phyloP scores from a whole-genome alignment of 1,284 basidiomycete genomes.

The Cryptococcus maquisensis region DNA sequence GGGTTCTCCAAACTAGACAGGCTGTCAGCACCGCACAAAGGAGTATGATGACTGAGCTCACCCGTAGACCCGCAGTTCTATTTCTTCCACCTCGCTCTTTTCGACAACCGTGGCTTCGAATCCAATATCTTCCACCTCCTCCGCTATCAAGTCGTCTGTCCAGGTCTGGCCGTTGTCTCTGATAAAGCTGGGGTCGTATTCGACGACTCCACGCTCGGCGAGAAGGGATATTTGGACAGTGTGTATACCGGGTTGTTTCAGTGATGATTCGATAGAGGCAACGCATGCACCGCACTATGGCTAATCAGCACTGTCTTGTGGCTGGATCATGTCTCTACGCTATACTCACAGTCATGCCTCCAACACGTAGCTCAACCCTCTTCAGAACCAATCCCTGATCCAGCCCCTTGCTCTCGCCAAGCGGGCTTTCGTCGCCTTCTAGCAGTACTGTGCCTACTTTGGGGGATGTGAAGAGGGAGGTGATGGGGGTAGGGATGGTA shows the following conservation, averaged over 20 bases:
- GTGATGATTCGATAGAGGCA: slow-evolving; percentile 81
- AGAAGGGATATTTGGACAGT: slow-evolving; percentile 88
- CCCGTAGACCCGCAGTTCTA: slow-evolving; percentile 46
- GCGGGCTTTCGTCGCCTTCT: slow-evolving; percentile 14
- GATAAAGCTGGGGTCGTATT: slow-evolving; percentile 65
- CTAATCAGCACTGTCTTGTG: slow-evolving; percentile 6
- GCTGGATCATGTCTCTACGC: neutral
- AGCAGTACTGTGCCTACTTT: slow-evolving; percentile 7
- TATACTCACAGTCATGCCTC: slow-evolving; percentile 47
- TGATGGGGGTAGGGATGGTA: slow-evolving; percentile 15
- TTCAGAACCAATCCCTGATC: slow-evolving; percentile 3
- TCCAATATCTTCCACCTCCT: slow-evolving; percentile 53
- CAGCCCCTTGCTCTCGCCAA: slow-evolving; percentile 6
- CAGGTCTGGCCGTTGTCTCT: slow-evolving; percentile 52
- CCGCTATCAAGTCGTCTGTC: slow-evolving; percentile 72
- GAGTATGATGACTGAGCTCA: slow-evolving; percentile 14
- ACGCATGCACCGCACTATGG: slow-evolving; percentile 52
- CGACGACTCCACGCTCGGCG: slow-evolving; percentile 85
- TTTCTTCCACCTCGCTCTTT: slow-evolving; percentile 34
- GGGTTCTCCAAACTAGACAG: slow-evolving; percentile 30
- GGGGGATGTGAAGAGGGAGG: slow-evolving; percentile 19
- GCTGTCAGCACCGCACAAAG: slow-evolving; percentile 1
- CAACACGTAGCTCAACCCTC: slow-evolving; percentile 46
- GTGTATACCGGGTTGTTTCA: slow-evolving; percentile 81
- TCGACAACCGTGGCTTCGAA: slow-evolving; percentile 49